A percentile compares a stretch with the other conserved stretches of the same genome.
Evolutionary conservation across 2,329 filamentous ascomycete species (phyloP).

Genomic region (Pestalotiopsis sp.): DNA sequence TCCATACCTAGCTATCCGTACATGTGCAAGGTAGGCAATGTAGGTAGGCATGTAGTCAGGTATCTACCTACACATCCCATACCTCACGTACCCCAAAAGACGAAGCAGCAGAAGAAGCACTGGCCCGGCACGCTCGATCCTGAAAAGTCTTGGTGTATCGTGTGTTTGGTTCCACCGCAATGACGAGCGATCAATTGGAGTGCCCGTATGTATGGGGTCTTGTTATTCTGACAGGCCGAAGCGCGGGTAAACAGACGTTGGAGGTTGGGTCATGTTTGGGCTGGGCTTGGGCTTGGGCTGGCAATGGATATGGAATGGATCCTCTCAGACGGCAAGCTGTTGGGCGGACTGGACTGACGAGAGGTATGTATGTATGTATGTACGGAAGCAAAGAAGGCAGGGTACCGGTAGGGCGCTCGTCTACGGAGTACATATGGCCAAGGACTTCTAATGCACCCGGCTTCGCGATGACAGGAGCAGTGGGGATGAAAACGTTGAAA

Average conservation of each 20-base stretch:
- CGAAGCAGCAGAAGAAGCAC: background rate
- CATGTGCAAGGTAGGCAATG: background rate
- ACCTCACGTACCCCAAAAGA: background rate
- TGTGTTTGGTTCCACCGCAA: slow-evolving; percentile 19
- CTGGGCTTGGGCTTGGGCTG: background rate
- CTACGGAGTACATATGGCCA: background rate
- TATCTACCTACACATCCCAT: background rate
- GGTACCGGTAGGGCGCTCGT: background rate
- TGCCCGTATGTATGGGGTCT: background rate
- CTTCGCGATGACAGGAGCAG: slow-evolving; percentile 14
- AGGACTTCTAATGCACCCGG: background rate
- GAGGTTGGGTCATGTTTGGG: background rate
- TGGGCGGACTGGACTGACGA: background rate
- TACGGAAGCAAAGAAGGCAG: background rate
- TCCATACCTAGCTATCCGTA: background rate
- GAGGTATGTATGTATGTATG: background rate
- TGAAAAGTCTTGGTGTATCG: background rate
- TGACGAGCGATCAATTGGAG: slow-evolving; percentile 31
- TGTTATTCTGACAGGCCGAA: slow-evolving; percentile 15
- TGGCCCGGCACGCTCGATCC: background rate
- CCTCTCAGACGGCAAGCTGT: background rate
- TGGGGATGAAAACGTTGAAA: slow-evolving; percentile 16
- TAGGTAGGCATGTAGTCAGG: background rate
- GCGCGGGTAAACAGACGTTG: slow-evolving; percentile 13
- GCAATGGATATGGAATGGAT: slow-evolving; percentile 2